These are phyloP conservation scores for Stenogyne calaminthoides DNA, from an alignment of 305 asterid species.

Conservation along the genomic window DNA sequence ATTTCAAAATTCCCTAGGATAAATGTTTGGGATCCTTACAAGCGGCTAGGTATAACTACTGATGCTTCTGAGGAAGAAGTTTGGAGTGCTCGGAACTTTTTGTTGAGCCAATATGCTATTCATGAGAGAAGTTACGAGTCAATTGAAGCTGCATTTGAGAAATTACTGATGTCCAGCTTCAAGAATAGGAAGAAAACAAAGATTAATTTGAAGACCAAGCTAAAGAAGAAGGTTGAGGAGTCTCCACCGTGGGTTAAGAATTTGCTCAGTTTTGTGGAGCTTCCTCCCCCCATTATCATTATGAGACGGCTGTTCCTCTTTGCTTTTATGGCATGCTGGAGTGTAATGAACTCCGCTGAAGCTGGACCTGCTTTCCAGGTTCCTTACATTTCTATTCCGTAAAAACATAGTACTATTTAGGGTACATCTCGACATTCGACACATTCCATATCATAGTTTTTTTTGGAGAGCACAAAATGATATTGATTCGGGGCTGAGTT, in stretches of 20 bases:
- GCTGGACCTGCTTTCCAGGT: slow-evolving; percentile 99
- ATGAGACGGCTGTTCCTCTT: slow-evolving; percentile 90
- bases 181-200: slow-evolving; percentile 77
- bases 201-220: slow-evolving; percentile 85
- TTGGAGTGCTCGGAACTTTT: slow-evolving; percentile 93
- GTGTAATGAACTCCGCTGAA: slow-evolving; percentile 92
- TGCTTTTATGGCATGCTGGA: slow-evolving; percentile 96
- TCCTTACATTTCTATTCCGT: slow-evolving; percentile 24
- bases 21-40: slow-evolving; percentile 88
- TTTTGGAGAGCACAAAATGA: not conserved
- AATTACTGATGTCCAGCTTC: slow-evolving; percentile 82
- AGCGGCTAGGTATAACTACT: slow-evolving; percentile 75
- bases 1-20: slow-evolving; percentile 57
- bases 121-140: slow-evolving; percentile 88
- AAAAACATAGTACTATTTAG: not conserved
- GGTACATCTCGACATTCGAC: not conserved
- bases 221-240: slow-evolving; percentile 93
- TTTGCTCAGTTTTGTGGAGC: slow-evolving; percentile 81
- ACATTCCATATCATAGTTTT: not conserved
- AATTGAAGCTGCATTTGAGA: slow-evolving; percentile 95
- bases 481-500: not conserved
- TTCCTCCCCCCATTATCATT: slow-evolving; percentile 76
- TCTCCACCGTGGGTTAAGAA: slow-evolving; percentile 98
- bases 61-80: slow-evolving; percentile 96
- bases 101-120: slow-evolving; percentile 69